phyloP scores from a whole-genome alignment of 345 rosid species.

The Lagerstroemia speciosa region DNA sequence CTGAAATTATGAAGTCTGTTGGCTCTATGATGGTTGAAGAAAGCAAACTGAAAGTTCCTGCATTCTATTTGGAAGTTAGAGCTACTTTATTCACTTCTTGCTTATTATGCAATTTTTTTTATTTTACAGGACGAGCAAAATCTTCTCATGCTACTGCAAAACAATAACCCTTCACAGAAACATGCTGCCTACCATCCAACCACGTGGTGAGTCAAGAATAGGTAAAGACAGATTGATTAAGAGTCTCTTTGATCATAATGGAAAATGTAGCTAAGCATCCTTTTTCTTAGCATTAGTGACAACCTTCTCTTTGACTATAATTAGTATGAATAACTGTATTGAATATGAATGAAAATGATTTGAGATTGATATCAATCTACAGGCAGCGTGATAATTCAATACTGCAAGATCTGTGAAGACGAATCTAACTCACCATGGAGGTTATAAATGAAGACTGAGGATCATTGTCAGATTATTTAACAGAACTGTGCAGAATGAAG shows the following conservation, averaged over 20 bases:
- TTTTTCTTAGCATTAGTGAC: not conserved
- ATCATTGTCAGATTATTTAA: not conserved
- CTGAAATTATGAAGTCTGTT: conserved; percentile 52
- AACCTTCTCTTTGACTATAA: not conserved
- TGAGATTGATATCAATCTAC: not conserved
- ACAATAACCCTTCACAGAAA: conserved; percentile 40
- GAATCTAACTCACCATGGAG: not conserved
- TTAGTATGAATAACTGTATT: too few relatives aligned
- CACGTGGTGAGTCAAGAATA: conserved; percentile 80
- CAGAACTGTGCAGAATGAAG: not conserved
- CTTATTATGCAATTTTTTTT: not conserved
- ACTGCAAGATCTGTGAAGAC: not conserved
- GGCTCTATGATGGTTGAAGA: conserved; percentile 56
- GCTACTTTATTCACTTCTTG: conserved; percentile 5
- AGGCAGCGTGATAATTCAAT: not conserved
- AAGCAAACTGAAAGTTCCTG: conserved; percentile 52
- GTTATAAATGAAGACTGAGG: too few relatives aligned
- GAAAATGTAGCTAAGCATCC: not conserved
- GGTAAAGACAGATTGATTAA: not conserved
- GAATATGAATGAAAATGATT: not conserved
- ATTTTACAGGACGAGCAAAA: conserved; percentile 44
- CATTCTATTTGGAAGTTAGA: not conserved
- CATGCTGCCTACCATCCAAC: conserved; percentile 90
- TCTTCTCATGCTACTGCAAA: conserved; percentile 6
- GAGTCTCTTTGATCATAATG: not conserved